Evolutionary conservation across 2,329 filamentous ascomycete genomes (phyloP).

Genomic region (Sarocladium brachiariae): DNA sequence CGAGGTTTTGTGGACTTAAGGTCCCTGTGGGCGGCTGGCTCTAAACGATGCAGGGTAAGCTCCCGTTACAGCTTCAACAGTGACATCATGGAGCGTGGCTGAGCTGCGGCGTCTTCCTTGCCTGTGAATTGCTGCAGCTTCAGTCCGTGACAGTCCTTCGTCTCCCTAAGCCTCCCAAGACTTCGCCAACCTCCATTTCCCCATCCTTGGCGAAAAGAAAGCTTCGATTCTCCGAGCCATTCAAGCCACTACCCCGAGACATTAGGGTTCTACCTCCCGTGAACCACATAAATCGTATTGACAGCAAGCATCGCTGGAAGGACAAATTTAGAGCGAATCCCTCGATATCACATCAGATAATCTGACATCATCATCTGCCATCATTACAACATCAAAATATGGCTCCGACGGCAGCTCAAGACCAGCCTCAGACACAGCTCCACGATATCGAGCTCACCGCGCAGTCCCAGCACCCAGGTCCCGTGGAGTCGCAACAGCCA

Average conservation of each 20-base stretch:
- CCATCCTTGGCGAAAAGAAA: slow-evolving; percentile 8
- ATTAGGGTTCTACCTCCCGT: too few relatives aligned
- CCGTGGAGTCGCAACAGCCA: slow-evolving; percentile 1
- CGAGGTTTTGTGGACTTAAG: too few relatives aligned
- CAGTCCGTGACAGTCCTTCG: too few relatives aligned
- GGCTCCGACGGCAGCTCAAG: not conserved
- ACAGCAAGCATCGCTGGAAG: too few relatives aligned
- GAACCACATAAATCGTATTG: too few relatives aligned
- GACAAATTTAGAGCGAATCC: too few relatives aligned
- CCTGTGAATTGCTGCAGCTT: not conserved
- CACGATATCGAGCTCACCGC: slow-evolving; percentile 4
- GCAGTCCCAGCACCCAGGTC: not conserved
- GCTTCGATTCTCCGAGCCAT: slow-evolving; percentile 1
- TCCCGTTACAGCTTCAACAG: too few relatives aligned
- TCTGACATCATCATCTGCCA: too few relatives aligned
- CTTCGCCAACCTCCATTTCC: not conserved
- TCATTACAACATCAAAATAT: not conserved
- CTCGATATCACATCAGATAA: too few relatives aligned
- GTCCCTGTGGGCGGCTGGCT: too few relatives aligned
- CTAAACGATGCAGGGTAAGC: not conserved
- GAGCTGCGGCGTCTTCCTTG: slow-evolving; percentile 2
- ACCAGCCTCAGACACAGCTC: not conserved
- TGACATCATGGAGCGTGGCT: slow-evolving; percentile 3
- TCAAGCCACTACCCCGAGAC: not conserved
- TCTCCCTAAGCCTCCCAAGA: too few relatives aligned